Evolutionary conservation across 257 asterid genomes (phyloP).

Genomic region (Catharanthus roseus): DNA sequence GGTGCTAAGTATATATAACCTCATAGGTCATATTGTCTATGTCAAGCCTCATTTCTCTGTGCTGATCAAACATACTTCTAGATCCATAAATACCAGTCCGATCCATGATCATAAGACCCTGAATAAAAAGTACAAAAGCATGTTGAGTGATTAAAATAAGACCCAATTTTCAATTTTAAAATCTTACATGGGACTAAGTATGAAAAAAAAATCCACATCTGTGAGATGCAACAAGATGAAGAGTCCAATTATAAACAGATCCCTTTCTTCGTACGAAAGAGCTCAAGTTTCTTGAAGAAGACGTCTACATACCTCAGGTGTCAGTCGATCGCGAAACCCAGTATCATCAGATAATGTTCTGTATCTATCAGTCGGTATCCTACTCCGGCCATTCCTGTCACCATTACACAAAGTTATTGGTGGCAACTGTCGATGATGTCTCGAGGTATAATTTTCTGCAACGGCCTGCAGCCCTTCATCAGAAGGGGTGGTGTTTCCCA

Average conservation of each 20-base stretch:
- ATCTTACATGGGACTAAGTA: not conserved
- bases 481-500: conserved; percentile 38
- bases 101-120: conserved; percentile 45
- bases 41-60: conserved; percentile 77
- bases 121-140: conserved; percentile 15
- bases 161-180: not conserved
- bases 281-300: not conserved
- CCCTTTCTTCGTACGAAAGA: not conserved
- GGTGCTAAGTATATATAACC: conserved; percentile 29
- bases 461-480: conserved; percentile 46
- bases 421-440: conserved; percentile 45
- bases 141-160: not conserved
- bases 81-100: conserved; percentile 47
- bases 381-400: conserved; percentile 46
- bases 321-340: conserved; percentile 37
- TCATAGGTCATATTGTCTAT: conserved; percentile 78
- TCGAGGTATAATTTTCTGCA: conserved; percentile 41
- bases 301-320: conserved; percentile 47
- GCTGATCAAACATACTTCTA: conserved; percentile 54
- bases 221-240: not conserved
- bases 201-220: not conserved
- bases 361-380: conserved; percentile 41
- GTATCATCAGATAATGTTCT: conserved; percentile 41
- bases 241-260: not conserved
- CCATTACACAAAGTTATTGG: conserved; percentile 32